Evolutionary conservation across 352 stramenopile species (phyloP), one percentile per base, ranked within the genome.

Genomic region (Globisporangium recalcitrans): DNA sequence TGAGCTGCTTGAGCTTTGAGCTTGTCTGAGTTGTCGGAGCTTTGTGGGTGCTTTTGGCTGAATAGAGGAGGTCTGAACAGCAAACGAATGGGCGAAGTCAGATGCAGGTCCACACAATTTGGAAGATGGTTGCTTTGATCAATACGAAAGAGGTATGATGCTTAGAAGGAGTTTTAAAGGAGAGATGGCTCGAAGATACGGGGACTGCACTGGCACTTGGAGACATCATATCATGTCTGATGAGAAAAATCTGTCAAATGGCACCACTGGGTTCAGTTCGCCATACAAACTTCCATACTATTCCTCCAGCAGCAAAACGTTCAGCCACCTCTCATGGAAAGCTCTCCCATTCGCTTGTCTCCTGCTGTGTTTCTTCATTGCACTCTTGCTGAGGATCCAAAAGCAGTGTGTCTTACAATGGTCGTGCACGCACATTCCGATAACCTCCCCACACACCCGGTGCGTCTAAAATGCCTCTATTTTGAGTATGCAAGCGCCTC

Each of bases 21-120:
- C 31, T 22, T 49, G 4, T 7, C 11, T 29, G 16, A 16, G 44
- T 22, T 52, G 46, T n/a, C 21, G 7, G 22, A 14, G 22, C 21
- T 52, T 52, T 49, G 13, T 49, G 26, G 10, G n/a, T 49, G 34
- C 13, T 14, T 27, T 52, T 26, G 47, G 22, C 24, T 19, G 32
- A n/a, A n/a, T n/a, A n/a, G n/a, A n/a, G n/a, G n/a, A n/a, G n/a
- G n/a, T 34, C 5, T 29, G 24, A 38, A 52, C 14, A 27, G 26
- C 16, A 44, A 52, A 52, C 54, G 36, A 60, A 49, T 13, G 13
- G 36, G 13, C 34, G 36, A 60, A 60, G 51, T 34, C 53, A 38
- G 32, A 9, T 52, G 44, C 11, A 21, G n/a, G 44, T 29, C 44
- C 8, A 19, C 29, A 10, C 40, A 27, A 56, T 56, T 42, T 42